A percentile compares a stretch with the other conserved stretches of the same genome.
These are phyloP conservation scores for Coelastrella sp. DNA, from an alignment of 139 green algal genomes.

Conservation along the genomic window DNA sequence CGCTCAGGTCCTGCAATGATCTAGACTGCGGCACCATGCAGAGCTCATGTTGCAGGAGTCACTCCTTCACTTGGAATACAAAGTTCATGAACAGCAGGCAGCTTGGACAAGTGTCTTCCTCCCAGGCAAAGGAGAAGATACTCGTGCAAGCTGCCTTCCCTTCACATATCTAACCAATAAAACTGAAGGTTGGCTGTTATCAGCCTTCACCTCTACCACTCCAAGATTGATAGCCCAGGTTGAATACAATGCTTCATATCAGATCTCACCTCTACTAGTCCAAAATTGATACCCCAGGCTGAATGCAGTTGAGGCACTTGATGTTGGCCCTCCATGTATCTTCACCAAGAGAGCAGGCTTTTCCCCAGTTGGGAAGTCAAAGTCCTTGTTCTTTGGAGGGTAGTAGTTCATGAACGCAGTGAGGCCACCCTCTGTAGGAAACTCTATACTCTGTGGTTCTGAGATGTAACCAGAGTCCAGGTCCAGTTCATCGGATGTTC, in stretches of 20 bases:
- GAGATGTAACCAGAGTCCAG: conserved; percentile 65
- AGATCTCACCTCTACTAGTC: conserved; percentile 67
- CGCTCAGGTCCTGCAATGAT: neutral
- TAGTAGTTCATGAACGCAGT: conserved; percentile 79
- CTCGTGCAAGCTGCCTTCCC: too few relatives aligned
- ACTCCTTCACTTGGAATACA: too few relatives aligned
- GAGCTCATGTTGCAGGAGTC: too few relatives aligned
- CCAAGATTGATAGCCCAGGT: too few relatives aligned
- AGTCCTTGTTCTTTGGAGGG: conserved; percentile 70
- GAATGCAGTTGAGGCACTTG: conserved; percentile 57
- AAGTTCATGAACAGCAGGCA: too few relatives aligned
- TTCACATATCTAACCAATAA: too few relatives aligned
- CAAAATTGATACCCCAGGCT: conserved; percentile 74
- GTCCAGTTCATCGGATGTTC: conserved; percentile 50
- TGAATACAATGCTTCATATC: too few relatives aligned
- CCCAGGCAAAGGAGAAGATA: too few relatives aligned
- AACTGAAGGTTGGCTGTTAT: too few relatives aligned
- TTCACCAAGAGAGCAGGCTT: conserved; percentile 66
- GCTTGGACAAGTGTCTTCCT: too few relatives aligned
- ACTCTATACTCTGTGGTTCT: conserved; percentile 66
- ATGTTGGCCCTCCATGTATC: conserved; percentile 78
- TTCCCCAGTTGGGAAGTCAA: conserved; percentile 44
- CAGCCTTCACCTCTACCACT: too few relatives aligned
- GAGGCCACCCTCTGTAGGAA: conserved; percentile 60
- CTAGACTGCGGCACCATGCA: too few relatives aligned